Conservation (phyloP, 2,329 filamentous ascomycete species). For the Hysterium pulicare region DNA sequence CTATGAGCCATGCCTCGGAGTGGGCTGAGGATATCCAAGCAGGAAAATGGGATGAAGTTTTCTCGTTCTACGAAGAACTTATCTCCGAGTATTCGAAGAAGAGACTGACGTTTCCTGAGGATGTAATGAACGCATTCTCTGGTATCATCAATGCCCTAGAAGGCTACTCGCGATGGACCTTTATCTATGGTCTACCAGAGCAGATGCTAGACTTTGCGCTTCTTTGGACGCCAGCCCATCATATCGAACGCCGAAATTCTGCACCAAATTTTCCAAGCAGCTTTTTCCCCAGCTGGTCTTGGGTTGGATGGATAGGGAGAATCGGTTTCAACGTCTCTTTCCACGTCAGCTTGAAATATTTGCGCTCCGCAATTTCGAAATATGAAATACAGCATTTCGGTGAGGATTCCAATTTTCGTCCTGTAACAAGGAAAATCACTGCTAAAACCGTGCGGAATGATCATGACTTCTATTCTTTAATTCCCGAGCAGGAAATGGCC, state of each 20-base stretch:
- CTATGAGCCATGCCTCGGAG: neutral
- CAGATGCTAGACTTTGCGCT: conserved; percentile 1
- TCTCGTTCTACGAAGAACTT: neutral
- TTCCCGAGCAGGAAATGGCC: neutral
- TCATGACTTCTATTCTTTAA: neutral
- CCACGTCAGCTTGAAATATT: neutral
- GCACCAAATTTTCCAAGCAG: conserved; percentile 10
- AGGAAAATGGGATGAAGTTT: neutral
- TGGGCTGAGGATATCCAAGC: neutral
- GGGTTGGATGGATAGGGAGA: conserved; percentile 1
- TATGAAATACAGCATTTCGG: neutral
- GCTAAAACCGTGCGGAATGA: too few species aligned
- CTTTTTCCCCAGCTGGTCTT: conserved; percentile 1
- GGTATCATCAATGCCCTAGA: neutral
- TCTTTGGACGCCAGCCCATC: neutral
- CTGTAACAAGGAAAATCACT: neutral
- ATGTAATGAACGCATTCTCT: neutral
- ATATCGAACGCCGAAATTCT: neutral
- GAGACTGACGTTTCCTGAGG: neutral
- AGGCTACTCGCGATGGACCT: neutral
- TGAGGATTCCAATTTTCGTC: neutral
- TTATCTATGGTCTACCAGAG: conserved; percentile 1
- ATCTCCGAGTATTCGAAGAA: conserved; percentile 1
- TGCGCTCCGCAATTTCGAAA: neutral
- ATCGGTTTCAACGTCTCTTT: neutral